Conservation (phyloP, 441 rosid genomes). For the Populus hybrid region DNA sequence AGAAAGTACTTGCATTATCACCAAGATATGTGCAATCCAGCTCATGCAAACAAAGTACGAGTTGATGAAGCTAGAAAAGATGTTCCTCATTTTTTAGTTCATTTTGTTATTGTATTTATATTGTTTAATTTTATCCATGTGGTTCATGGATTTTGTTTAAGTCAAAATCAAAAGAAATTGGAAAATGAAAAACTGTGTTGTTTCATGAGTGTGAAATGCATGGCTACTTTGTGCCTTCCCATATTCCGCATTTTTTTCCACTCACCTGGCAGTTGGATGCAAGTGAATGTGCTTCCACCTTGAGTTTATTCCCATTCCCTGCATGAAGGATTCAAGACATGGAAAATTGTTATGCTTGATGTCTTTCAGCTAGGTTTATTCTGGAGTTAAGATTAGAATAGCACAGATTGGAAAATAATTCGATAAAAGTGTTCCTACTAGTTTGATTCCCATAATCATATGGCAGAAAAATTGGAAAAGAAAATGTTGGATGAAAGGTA, state of each 20-base stretch:
- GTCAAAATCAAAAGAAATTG: not conserved
- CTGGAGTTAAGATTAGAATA: not conserved
- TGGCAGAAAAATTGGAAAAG: no score
- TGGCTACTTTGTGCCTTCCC: no score
- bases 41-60: not conserved
- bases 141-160: not conserved
- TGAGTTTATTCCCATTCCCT: not conserved
- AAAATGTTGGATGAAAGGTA: no score
- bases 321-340: not conserved
- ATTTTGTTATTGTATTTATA: not conserved
- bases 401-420: not conserved
- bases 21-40: not conserved
- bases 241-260: no score
- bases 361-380: not conserved
- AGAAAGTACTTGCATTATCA: not conserved
- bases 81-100: not conserved
- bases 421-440: not conserved
- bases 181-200: not conserved
- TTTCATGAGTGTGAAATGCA: no score
- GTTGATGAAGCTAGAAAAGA: not conserved
- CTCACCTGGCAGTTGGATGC: not conserved
- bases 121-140: not conserved
- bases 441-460: no score
- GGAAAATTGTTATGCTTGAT: not conserved
- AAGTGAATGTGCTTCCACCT: not conserved